A percentile compares a stretch with the other conserved stretches of the same genome.
phyloP scores from a whole-genome alignment of 2,329 filamentous ascomycete species.

The Fusarium chlamydosporum region DNA sequence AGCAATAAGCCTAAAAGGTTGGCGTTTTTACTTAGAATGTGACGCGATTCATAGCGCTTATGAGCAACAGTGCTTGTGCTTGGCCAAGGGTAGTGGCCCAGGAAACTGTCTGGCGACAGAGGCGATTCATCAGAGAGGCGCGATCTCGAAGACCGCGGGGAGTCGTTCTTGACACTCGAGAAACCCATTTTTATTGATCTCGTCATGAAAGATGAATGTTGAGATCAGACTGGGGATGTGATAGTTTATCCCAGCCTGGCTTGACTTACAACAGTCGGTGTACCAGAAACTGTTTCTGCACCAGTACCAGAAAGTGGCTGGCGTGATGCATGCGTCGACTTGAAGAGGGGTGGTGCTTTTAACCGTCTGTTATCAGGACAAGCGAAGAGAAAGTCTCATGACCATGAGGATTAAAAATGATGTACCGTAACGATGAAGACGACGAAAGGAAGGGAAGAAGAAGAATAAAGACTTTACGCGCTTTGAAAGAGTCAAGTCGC shows the following conservation, averaged over 20 bases:
- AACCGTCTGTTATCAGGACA: conserved; percentile 29
- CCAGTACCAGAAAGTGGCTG: conserved; percentile 9
- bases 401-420: conserved; percentile 5
- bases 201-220: conserved; percentile 5
- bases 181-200: conserved; percentile 17
- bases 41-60: conserved; percentile 27
- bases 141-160: conserved; percentile 34
- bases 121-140: conserved; percentile 31
- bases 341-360: conserved; percentile 23
- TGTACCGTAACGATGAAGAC: not conserved
- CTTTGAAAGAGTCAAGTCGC: conserved; percentile 1
- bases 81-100: conserved; percentile 37
- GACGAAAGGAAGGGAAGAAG: not conserved
- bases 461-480: conserved; percentile 10
- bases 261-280: conserved; percentile 34
- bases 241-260: not conserved
- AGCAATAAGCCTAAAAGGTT: not conserved
- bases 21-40: conserved; percentile 21
- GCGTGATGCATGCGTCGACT: conserved; percentile 37
- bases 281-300: conserved; percentile 5
- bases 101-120: conserved; percentile 34
- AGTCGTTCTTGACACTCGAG: conserved; percentile 16
- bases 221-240: conserved; percentile 12
- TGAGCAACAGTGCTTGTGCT: conserved; percentile 35
- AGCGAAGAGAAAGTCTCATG: conserved; percentile 27